Conservation (phyloP, 73 alveolate species). For the Uronychia binucleata region DNA sequence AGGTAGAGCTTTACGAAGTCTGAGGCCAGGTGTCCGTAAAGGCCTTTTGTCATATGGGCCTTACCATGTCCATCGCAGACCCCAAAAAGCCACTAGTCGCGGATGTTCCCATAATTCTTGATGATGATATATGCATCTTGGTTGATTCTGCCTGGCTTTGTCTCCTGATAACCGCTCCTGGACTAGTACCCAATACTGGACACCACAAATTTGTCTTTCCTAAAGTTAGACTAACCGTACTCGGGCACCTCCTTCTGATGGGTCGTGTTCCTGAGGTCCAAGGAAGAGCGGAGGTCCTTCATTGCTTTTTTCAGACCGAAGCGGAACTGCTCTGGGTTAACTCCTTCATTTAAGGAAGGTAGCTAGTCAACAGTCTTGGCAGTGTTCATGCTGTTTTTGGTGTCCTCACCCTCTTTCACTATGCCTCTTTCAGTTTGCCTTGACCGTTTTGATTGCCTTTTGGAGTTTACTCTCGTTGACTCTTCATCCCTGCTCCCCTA, state of each 20-base stretch:
- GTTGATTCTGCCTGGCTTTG: not conserved
- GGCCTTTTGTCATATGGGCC: not conserved
- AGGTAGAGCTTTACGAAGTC: slow-evolving; percentile 34
- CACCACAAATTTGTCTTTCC: not conserved
- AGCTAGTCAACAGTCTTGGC: too few relatives aligned
- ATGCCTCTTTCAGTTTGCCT: too few relatives aligned
- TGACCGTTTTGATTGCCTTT: too few relatives aligned
- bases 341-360: too few relatives aligned
- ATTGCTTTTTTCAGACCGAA: not conserved
- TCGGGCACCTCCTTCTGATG: not conserved
- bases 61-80: slow-evolving; percentile 74
- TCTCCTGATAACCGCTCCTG: not conserved
- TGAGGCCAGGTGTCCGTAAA: not conserved
- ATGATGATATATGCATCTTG: not conserved
- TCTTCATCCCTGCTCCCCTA: too few relatives aligned
- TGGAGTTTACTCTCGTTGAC: too few relatives aligned
- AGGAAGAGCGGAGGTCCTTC: not conserved
- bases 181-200: not conserved
- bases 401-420: too few relatives aligned
- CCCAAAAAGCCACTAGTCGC: slow-evolving; percentile 56
- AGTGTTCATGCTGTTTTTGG: too few relatives aligned
- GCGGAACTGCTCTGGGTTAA: slow-evolving; percentile 2
- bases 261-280: not conserved
- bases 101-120: slow-evolving; percentile 1
- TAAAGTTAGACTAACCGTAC: not conserved